phyloP scores from a whole-genome alignment of 2,329 filamentous ascomycete species.

The Colletotrichum sp. region DNA sequence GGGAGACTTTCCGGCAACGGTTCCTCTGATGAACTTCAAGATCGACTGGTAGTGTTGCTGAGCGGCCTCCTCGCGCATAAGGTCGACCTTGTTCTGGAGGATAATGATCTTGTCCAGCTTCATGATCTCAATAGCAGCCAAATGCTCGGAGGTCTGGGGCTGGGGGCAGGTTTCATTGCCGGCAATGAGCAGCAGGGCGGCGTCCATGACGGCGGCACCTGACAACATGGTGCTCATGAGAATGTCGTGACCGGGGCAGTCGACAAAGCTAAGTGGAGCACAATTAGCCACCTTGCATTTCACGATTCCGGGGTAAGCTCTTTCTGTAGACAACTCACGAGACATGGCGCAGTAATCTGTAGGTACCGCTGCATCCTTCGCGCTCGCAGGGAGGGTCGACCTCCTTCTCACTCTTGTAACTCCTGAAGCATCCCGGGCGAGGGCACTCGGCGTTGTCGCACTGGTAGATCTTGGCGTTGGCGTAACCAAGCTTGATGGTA shows the following conservation, averaged over 20 bases:
- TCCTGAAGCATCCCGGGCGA: constrained; percentile 92
- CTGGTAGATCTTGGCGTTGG: constrained; percentile 99
- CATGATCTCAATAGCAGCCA: constrained; percentile 99
- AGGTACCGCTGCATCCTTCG: constrained; percentile 86
- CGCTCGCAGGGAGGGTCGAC: constrained; percentile 95
- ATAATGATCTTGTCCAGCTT: constrained; percentile 99
- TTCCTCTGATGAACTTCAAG: constrained; percentile 97
- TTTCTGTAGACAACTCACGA: constrained; percentile 66
- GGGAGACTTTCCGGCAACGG: constrained; percentile 91
- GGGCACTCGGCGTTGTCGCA: constrained; percentile 93
- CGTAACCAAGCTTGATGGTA: constrained; percentile 99
- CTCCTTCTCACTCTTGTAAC: constrained; percentile 99
- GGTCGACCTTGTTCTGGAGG: constrained; percentile 98
- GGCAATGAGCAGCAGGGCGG: constrained; percentile 92
- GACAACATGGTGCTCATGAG: constrained; percentile 99
- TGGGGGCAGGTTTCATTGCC: constrained; percentile 99
- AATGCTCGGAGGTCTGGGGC: constrained; percentile 97
- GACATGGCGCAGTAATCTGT: constrained; percentile 88
- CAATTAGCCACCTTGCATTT: constrained; percentile 26
- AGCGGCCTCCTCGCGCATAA: constrained; percentile 96
- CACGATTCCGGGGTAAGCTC: constrained; percentile 7
- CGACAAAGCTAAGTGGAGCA: constrained; percentile 74
- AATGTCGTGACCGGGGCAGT: constrained; percentile 99
- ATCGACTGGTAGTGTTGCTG: constrained; percentile 96
- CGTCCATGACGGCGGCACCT: constrained; percentile 99